phyloP scores from a whole-genome alignment of 805 yeast species.

The Diddensiella transvaalensis region DNA sequence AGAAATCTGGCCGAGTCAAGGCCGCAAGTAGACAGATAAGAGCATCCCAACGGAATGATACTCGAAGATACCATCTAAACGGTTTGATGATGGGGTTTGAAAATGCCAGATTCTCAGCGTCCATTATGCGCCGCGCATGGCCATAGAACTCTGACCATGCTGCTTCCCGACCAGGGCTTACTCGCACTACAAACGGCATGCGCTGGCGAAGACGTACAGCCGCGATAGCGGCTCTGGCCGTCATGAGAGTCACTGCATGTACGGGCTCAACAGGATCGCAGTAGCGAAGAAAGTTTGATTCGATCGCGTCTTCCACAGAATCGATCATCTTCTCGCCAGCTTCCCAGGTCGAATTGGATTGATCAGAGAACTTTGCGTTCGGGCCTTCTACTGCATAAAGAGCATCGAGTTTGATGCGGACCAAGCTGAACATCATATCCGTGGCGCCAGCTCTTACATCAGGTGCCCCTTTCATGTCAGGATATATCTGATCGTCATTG shows the following conservation, averaged over 20 bases:
- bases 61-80: neutral
- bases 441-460: neutral
- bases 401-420: neutral
- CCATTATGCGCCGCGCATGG: neutral
- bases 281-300: conserved; percentile 1
- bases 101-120: neutral
- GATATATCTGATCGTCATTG: conserved; percentile 6
- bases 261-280: conserved; percentile 3
- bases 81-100: neutral
- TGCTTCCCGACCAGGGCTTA: neutral
- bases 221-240: conserved; percentile 1
- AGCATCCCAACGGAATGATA: neutral
- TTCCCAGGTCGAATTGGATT: neutral
- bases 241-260: neutral
- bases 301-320: neutral
- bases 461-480: conserved; percentile 2
- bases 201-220: conserved; percentile 4
- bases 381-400: neutral
- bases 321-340: neutral
- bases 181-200: neutral
- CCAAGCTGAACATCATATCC: conserved; percentile 3
- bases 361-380: neutral
- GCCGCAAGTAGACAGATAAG: neutral
- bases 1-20: neutral
- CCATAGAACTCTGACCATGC: neutral